phyloP scores from a whole-genome alignment of 306 rosid genomes.

The Neltuma alba region DNA sequence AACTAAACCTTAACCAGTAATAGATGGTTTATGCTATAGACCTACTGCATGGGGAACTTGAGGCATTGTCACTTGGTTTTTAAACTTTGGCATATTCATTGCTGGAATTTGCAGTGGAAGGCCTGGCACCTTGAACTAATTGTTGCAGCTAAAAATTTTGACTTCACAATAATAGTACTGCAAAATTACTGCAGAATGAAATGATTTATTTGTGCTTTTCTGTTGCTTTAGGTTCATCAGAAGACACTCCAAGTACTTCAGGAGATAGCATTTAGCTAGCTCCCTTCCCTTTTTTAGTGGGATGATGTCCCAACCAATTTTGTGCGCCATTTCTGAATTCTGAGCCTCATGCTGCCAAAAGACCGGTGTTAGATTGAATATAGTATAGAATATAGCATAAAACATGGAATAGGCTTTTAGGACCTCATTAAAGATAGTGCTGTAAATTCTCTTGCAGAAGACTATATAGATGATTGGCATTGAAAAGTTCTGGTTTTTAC shows the following conservation, averaged over 20 bases:
- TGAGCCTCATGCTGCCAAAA: constrained; percentile 26
- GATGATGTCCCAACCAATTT: background rate
- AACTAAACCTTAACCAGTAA: constrained; percentile 3
- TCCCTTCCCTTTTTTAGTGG: background rate
- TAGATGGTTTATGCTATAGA: background rate
- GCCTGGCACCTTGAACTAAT: background rate
- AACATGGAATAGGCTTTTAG: background rate
- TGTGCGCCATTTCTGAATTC: constrained; percentile 26
- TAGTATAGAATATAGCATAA: constrained; percentile 30
- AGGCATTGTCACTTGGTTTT: background rate
- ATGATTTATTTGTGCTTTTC: constrained; percentile 25
- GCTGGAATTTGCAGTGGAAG: background rate
- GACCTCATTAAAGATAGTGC: constrained; percentile 27
- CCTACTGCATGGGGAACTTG: background rate
- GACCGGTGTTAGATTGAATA: constrained; percentile 27
- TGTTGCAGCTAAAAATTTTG: background rate
- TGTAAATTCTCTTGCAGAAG: constrained; percentile 12
- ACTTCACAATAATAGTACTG: background rate
- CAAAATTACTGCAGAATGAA: background rate
- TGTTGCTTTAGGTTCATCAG: constrained; percentile 74
- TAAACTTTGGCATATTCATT: constrained; percentile 2
- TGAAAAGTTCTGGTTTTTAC: background rate
- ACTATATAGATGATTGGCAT: background rate
- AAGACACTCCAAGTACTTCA: constrained; percentile 86
- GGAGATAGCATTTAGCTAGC: constrained; percentile 75